Conservation (phyloP, 2,329 filamentous ascomycete genomes). For the Zalaria obscura region DNA sequence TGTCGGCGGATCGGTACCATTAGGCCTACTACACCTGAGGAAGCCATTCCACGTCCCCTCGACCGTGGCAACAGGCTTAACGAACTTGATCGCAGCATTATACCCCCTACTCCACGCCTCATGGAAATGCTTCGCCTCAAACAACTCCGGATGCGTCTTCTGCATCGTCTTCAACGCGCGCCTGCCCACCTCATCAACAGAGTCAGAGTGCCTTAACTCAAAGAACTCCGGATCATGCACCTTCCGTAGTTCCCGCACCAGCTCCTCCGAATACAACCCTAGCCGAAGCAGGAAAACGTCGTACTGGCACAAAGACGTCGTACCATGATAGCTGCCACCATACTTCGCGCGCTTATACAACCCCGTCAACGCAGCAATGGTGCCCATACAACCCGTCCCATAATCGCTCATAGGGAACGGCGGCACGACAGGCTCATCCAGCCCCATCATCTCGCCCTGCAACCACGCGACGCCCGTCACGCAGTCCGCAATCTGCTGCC, state of each 20-base stretch:
- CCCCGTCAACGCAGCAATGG: slow-evolving; percentile 50
- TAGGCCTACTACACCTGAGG: slow-evolving; percentile 33
- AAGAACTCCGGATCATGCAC: slow-evolving; percentile 41
- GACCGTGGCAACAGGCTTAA: slow-evolving; percentile 30
- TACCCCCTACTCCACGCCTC: slow-evolving; percentile 34
- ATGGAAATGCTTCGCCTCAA: slow-evolving; percentile 31
- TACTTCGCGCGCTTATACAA: slow-evolving; percentile 46
- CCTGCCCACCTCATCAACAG: slow-evolving; percentile 50
- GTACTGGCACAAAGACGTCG: slow-evolving; percentile 52
- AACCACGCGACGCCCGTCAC: slow-evolving; percentile 43
- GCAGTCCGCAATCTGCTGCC: slow-evolving; percentile 38
- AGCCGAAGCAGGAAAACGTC: slow-evolving; percentile 50
- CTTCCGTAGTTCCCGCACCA: not conserved
- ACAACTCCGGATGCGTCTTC: slow-evolving; percentile 39
- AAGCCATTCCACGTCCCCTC: slow-evolving; percentile 36
- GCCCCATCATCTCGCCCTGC: slow-evolving; percentile 48
- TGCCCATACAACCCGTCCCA: slow-evolving; percentile 58
- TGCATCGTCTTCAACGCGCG: slow-evolving; percentile 43
- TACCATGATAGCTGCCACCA: slow-evolving; percentile 54
- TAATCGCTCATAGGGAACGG: slow-evolving; percentile 49
- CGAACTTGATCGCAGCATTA: slow-evolving; percentile 31
- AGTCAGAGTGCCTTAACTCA: slow-evolving; percentile 43
- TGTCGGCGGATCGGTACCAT: slow-evolving; percentile 34
- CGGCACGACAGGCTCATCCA: slow-evolving; percentile 50
- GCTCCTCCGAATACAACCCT: slow-evolving; percentile 39